These are phyloP conservation scores for Knufia fluminis DNA, from an alignment of 2,329 filamentous ascomycete species.

Conservation along the genomic window DNA sequence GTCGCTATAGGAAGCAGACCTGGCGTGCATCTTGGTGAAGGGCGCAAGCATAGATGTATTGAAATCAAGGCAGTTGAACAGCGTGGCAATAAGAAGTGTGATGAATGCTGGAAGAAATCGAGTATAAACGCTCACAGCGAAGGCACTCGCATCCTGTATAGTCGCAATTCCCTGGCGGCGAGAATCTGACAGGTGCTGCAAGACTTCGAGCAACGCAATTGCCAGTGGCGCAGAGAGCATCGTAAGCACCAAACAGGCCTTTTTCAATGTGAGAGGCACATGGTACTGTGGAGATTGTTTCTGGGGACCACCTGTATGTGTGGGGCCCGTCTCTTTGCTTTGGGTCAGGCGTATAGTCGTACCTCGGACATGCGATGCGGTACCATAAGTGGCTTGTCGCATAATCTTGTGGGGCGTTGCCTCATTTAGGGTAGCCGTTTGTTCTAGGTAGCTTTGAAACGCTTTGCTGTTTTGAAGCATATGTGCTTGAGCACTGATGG, in stretches of 20 bases:
- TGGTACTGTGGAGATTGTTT: neutral
- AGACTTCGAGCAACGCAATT: slow-evolving; percentile 11
- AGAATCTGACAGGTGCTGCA: slow-evolving; percentile 17
- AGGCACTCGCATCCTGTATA: slow-evolving; percentile 1
- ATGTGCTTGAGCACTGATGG: neutral
- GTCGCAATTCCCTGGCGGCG: slow-evolving; percentile 20
- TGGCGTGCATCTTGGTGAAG: slow-evolving; percentile 12
- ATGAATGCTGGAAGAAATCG: slow-evolving; percentile 23
- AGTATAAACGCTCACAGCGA: slow-evolving; percentile 16
- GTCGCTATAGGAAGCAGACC: slow-evolving; percentile 6
- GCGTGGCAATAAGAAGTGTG: slow-evolving; percentile 12
- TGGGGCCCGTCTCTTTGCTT: neutral
- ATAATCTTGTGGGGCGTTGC: neutral
- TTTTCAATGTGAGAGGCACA: neutral
- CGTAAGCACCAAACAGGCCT: neutral
- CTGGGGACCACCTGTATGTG: no score
- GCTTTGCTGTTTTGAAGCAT: neutral
- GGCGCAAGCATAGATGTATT: slow-evolving; percentile 15
- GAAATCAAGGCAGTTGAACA: slow-evolving; percentile 17
- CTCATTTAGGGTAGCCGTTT: neutral
- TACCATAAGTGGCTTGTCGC: neutral
- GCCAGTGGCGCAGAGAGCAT: neutral
- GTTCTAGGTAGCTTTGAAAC: neutral
- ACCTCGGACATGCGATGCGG: neutral
- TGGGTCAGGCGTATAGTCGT: no score